phyloP scores from a whole-genome alignment of 108 stramenopile species.

The Aurantiochytrium sp. region DNA sequence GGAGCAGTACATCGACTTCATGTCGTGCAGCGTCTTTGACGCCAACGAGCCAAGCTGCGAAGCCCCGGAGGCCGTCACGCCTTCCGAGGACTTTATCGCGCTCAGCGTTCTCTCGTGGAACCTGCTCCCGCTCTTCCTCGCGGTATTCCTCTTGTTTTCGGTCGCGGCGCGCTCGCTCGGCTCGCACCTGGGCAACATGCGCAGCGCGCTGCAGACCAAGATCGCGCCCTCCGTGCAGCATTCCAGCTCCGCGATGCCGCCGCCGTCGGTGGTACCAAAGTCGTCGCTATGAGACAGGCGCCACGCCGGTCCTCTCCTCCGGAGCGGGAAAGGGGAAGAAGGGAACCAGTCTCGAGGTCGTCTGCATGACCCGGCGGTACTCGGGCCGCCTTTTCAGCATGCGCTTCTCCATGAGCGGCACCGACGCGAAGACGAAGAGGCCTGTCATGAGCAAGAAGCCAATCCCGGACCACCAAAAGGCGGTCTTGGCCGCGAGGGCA shows the following conservation, averaged over 20 bases:
- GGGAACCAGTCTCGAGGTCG: not conserved
- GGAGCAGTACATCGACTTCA: not conserved
- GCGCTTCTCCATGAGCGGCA: not conserved
- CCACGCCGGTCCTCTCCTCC: too few species aligned
- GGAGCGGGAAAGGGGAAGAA: not conserved
- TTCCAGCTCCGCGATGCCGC: too few species aligned
- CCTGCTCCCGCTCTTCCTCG: not conserved
- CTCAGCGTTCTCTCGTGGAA: not conserved
- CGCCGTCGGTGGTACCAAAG: too few species aligned
- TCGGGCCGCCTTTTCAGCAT: not conserved
- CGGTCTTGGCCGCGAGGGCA: not conserved
- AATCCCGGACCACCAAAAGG: slow-evolving; percentile 9
- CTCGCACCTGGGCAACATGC: not conserved
- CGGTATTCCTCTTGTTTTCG: not conserved
- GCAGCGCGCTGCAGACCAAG: not conserved
- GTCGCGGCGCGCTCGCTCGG: not conserved
- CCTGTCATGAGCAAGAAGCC: slow-evolving; percentile 35
- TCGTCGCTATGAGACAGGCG: not conserved
- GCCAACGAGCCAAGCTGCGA: not conserved
- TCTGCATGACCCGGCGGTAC: not conserved
- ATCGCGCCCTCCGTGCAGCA: too few species aligned
- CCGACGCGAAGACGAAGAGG: not conserved
- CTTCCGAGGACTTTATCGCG: not conserved
- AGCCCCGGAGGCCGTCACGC: not conserved
- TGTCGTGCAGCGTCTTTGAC: not conserved